A percentile compares a stretch with the other conserved stretches of the same genome.
These are phyloP conservation scores for Raphanus raphanistrum DNA, from an alignment of 345 rosid genomes.

Conservation along the genomic window DNA sequence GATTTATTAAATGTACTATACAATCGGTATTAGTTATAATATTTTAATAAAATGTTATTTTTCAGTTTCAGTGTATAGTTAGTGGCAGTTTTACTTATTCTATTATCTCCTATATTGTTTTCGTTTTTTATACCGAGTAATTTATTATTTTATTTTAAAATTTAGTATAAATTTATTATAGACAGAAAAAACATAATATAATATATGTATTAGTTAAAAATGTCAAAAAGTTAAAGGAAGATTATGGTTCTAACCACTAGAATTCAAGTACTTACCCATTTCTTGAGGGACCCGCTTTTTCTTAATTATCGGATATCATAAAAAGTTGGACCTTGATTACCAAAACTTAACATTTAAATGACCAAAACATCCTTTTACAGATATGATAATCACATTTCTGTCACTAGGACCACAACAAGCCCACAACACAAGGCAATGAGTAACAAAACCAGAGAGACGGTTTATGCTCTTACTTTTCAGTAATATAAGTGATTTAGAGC, in stretches of 20 bases:
- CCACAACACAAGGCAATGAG: not conserved
- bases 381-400: conserved; percentile 3
- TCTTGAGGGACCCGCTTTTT: conserved; percentile 1
- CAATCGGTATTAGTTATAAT: no score
- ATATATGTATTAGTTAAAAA: no score
- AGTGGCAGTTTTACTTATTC: no score
- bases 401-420: conserved; percentile 18
- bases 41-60: no score
- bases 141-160: no score
- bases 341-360: not conserved
- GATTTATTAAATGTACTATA: no score
- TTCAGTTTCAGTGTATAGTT: no score
- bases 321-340: not conserved
- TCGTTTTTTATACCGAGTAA: no score
- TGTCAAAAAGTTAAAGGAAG: not conserved
- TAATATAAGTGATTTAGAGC: not conserved
- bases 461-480: not conserved
- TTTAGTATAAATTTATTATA: no score
- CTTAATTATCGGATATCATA: not conserved
- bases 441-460: conserved; percentile 12
- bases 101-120: no score
- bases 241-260: not conserved
- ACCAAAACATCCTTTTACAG: not conserved
- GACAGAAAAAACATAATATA: no score
- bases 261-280: conserved; percentile 8